Base-by-base conservation (phyloP, 371 early-diverging fungal species). In the Funneliformis caledonium region DNA sequence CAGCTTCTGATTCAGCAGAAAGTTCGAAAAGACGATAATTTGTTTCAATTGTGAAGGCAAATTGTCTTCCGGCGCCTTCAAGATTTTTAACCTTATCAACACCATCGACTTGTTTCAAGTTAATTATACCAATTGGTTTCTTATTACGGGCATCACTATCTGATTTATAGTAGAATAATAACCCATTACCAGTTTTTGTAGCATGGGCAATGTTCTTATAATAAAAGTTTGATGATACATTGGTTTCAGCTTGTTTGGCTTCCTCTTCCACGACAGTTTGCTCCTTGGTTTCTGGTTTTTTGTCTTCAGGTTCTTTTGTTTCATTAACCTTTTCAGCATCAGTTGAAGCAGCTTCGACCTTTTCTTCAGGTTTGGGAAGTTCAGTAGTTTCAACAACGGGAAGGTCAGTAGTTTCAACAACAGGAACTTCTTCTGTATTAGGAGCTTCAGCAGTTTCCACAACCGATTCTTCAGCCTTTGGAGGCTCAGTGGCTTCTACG, bases 201-300 rank as follows among this genome's bases (percentile, higher is more conserved):
- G 88, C 87, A 52, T 84, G 85, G n/a, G 88, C 88, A 48, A 86
- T 84, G 80, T 85, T 85, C 56, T 81, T 68, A 59, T 83, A 70
- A 22, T 84, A 47, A 56, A 82, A 82, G 31, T 79, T 77, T 72
- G 83, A 81, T 52, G 52, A 19, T 56, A 81, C 82, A 33, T 82
- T 82, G 37, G 81, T 84, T 22, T 85, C 83, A 37, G 82, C 84
- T 26, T 85, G 84, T 22, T 82, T 59, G 60, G 81, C 81, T 7
- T 81, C 70, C n/a, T 37, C 67, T 73, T 82, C 81, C 16, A 37
- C 37, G 3, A 37, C 3, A 37, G 37, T 37, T 37, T 56, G 19
- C 16, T 56, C 56, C 16, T 78, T 75, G 11, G 79, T 65, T 42
- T 12, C 50, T n/a, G 59, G 80, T 16, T 4, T 50, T 56, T 62